Base-by-base conservation (phyloP, 1,284 basidiomycete species). In the Amylostereum chailletii region DNA sequence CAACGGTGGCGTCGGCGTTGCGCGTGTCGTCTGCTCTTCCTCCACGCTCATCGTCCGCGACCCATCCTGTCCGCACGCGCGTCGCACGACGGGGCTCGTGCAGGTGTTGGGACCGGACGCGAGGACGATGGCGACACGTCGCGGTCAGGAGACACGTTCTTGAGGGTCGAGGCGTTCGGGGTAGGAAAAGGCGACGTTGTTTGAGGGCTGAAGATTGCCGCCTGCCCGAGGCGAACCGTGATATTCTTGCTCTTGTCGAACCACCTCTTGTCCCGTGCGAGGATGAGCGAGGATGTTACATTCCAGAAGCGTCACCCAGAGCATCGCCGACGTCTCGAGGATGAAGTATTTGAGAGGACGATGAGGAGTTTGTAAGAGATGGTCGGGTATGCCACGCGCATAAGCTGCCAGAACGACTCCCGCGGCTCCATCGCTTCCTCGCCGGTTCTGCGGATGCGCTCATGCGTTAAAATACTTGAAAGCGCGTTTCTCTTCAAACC, bases 191-290 rank as follows among this genome's bases (percentile, higher is more conserved):
- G 71, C 63, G 45, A 96, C 82, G 57, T 88, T 67, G 51, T 75
- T 64, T 67, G 96, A 86, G 27, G 71, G 1, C 71, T 51, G 8
- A 95, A 86, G 6, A 93, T 86, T 32, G 84, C 60, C 7, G 73
- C 70, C 62, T 94, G 88, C 4, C 89, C 81, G n/a, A 98, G 63
- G 5, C 76, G 70, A 3, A 78, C 68, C 0, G 86, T 72, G 5
- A 73, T 68, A 65, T 94, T 86, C 45, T 75, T 73, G 2, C 74
- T 66, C 47, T 71, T 68, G 67, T 98, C 93, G 65, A 94, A 97
- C 81, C 86, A 99, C n/a, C 75, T 65, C 66, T 90, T 92, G 66
- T 96, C 93, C 65, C 97, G 94, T 1, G 68, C 63, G 32, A 98
- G 69, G 10, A 98, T 70, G 34, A 70, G 76, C 11, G 60, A 57